Base-by-base conservation (phyloP, 2,329 filamentous ascomycete genomes). In the Alternaria ethzedia region DNA sequence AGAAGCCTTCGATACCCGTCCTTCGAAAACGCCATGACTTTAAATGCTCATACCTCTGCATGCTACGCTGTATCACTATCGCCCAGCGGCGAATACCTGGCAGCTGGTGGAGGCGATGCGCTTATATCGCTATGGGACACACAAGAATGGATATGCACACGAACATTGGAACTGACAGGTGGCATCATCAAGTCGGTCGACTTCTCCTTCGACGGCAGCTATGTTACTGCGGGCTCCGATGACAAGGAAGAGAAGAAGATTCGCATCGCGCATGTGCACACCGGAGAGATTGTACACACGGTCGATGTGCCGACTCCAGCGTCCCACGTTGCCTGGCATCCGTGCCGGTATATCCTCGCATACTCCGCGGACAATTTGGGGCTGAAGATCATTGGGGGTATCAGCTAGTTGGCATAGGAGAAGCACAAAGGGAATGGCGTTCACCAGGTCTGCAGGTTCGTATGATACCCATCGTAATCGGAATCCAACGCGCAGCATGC, bases 71-170 rank as follows among this genome's bases (percentile, higher is more conserved):
- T 89, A 12, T 89, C 90, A 65, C 82, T 94, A 71, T 91, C 91
- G 66, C 91, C 92, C 1, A 88, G 87, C 47, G 91, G 89, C 44
- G 85, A 88, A 45, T 91, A 89, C 74, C 83, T 95, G 47, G 92
- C 92, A 0, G 91, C 91, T 0, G 92, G 91, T 28, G 91, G 91
- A 10, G 88, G 89, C 10, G 92, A 95, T 73, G 91, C 90, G 1
- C 86, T 93, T 54, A 90, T 94, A 68, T 86, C 90, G 6, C 82
- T 95, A 4, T 95, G 91, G 90, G 91, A 94, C 72, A 94, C 91
- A 4, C 85, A 86, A 44, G 89, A 92, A 69, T 94, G 91, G 90
- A 88, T 92, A 59, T 94, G 91, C 74, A 86, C 90, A 72, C 86
- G 89, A 64, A 93, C 91, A 1, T 83, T 94, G 45, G 88, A 88